Evolutionary conservation across 2,329 filamentous ascomycete species (phyloP).

Genomic region (Sporothrix mexicana): DNA sequence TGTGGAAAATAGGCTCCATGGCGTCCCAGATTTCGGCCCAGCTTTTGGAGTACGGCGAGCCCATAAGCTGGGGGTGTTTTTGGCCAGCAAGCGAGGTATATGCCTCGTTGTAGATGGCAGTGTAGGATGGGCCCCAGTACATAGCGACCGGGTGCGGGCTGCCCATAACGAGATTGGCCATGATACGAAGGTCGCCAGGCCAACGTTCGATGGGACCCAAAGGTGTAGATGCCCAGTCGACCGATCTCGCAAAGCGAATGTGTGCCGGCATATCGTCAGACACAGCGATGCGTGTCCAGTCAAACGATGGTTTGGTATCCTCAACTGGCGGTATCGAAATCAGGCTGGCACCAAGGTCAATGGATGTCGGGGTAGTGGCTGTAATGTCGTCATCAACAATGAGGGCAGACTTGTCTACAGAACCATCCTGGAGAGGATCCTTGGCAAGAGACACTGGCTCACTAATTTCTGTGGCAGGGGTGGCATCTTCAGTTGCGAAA

Average conservation of each 20-base stretch:
- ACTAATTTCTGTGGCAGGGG: not conserved
- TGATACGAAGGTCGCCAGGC: slow-evolving; percentile 72
- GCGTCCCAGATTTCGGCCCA: slow-evolving; percentile 79
- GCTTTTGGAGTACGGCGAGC: slow-evolving; percentile 68
- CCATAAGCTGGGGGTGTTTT: slow-evolving; percentile 80
- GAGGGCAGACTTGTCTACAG: not conserved
- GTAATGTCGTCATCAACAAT: not conserved
- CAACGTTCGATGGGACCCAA: slow-evolving; percentile 78
- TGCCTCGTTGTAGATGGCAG: slow-evolving; percentile 74
- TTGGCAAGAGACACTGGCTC: not conserved
- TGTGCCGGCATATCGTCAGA: slow-evolving; percentile 69
- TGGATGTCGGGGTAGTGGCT: not conserved
- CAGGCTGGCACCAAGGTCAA: slow-evolving; percentile 14
- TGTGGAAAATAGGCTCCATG: slow-evolving; percentile 70
- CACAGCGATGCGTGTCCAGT: slow-evolving; percentile 77
- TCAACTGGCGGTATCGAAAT: slow-evolving; percentile 36
- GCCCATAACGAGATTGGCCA: slow-evolving; percentile 83
- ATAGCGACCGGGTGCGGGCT: slow-evolving; percentile 76
- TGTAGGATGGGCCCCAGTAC: slow-evolving; percentile 78
- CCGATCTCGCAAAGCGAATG: slow-evolving; percentile 72
- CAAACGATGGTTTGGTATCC: slow-evolving; percentile 64
- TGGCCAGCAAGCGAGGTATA: slow-evolving; percentile 73
- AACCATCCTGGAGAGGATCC: not conserved
- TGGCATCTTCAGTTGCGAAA: slow-evolving; percentile 44
- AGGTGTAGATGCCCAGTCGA: slow-evolving; percentile 75